Evolutionary conservation across 2,329 filamentous ascomycete genomes (phyloP).

Genomic region (Ophiostoma sp.): DNA sequence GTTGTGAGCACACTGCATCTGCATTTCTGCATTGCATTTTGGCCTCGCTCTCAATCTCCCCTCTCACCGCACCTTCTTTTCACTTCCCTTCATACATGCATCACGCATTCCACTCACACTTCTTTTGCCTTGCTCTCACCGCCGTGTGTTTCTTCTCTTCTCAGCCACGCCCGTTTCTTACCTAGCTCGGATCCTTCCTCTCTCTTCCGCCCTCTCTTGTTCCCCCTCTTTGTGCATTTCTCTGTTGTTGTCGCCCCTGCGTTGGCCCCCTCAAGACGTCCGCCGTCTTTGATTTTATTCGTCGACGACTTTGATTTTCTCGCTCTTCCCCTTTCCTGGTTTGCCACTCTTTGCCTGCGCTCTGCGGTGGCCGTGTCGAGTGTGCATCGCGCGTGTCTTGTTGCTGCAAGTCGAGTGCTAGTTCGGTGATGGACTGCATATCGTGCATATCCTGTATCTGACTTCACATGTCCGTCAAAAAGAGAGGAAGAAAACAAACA

Average conservation of each 20-base stretch:
- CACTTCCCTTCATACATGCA: background rate
- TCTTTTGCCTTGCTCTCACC: background rate
- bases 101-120: conserved; percentile 10
- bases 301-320: background rate
- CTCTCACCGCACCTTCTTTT: conserved; percentile 5
- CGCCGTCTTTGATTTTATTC: background rate
- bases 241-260: background rate
- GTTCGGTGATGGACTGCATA: background rate
- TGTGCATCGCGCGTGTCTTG: background rate
- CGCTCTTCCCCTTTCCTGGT: background rate
- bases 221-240: background rate
- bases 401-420: background rate
- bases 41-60: conserved; percentile 12
- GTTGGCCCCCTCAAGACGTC: conserved; percentile 4
- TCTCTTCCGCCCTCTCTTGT: background rate
- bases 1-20: background rate
- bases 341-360: background rate
- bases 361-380: conserved; percentile 3
- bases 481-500: too few relatives aligned
- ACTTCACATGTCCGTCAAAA: background rate
- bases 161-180: conserved; percentile 4
- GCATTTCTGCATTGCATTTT: conserved; percentile 3
- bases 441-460: background rate
- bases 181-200: conserved; percentile 8
- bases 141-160: background rate